Evolutionary conservation across 805 yeast species (phyloP).

Genomic region (Myxozyma lipomycoides): DNA sequence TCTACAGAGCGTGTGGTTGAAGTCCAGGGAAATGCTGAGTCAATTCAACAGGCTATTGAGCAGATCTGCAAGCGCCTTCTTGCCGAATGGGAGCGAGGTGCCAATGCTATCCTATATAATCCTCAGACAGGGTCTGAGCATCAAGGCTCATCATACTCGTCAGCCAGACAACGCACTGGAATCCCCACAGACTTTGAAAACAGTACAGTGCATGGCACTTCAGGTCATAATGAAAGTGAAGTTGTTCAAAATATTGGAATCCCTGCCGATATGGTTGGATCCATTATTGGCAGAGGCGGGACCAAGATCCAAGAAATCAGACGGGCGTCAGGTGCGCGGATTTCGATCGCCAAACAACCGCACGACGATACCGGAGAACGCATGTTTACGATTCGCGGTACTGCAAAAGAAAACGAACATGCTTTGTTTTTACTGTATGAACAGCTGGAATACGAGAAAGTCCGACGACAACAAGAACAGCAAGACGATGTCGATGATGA

Average conservation of each 20-base stretch:
- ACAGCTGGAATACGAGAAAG: constrained; percentile 55
- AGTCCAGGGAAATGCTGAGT: constrained; percentile 70
- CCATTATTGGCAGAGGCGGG: constrained; percentile 82
- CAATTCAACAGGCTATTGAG: constrained; percentile 54
- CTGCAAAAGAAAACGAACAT: constrained; percentile 51
- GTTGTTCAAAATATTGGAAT: constrained; percentile 42
- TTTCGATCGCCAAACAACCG: constrained; percentile 68
- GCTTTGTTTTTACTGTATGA: constrained; percentile 55
- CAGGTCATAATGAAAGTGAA: constrained; percentile 20
- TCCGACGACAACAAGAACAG: constrained; percentile 36
- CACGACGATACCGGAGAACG: constrained; percentile 58
- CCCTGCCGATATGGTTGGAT: constrained; percentile 82
- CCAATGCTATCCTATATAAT: constrained; percentile 60
- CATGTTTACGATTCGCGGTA: constrained; percentile 66
- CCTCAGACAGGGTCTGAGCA: constrained; percentile 39
- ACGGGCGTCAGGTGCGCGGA: constrained; percentile 70
- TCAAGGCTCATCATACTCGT: constrained; percentile 1
- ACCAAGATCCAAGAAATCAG: constrained; percentile 82
- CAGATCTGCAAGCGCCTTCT: constrained; percentile 65
- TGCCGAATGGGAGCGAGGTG: constrained; percentile 66
- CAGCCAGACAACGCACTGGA: constrained; percentile 19
- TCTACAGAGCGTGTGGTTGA: constrained; percentile 85
- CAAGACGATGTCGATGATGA: constrained; percentile 8
- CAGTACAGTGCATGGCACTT: background rate
- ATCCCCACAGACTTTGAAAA: constrained; percentile 22